A percentile compares a stretch with the other conserved stretches of the same genome.
phyloP scores from a whole-genome alignment of 768 basidiomycete genomes.

The Russula abietina region DNA sequence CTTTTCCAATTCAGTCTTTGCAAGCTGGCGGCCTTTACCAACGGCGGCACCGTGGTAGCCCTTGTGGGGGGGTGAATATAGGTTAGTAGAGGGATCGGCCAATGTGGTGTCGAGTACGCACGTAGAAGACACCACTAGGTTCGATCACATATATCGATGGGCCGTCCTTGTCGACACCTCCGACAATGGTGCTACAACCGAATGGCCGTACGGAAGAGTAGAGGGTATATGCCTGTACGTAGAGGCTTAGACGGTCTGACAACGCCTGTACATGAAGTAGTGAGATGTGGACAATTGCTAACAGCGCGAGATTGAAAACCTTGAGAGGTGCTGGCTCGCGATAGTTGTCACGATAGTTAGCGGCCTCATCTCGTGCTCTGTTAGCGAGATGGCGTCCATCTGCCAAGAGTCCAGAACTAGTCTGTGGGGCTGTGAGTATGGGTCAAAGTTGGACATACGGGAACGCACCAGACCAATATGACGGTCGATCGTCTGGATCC shows the following conservation, averaged over 20 bases:
- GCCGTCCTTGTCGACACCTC: conserved; percentile 80
- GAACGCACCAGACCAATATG: conserved; percentile 82
- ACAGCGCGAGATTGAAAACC: conserved; percentile 39
- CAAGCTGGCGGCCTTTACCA: conserved; percentile 95
- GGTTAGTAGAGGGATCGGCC: background rate
- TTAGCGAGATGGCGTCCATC: conserved; percentile 87
- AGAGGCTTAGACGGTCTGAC: conserved; percentile 77
- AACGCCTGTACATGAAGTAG: conserved; percentile 39
- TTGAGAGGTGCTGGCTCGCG: conserved; percentile 71
- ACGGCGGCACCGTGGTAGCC: conserved; percentile 96
- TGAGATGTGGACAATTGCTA: conserved; percentile 1
- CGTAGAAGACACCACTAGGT: conserved; percentile 89
- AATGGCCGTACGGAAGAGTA: conserved; percentile 98
- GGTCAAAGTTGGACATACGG: background rate
- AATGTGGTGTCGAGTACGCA: conserved; percentile 35
- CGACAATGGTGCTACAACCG: conserved; percentile 89
- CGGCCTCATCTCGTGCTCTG: conserved; percentile 78
- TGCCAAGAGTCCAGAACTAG: conserved; percentile 88
- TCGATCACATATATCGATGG: conserved; percentile 87
- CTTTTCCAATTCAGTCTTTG: conserved; percentile 98
- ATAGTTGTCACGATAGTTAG: conserved; percentile 66
- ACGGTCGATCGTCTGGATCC: conserved; percentile 89
- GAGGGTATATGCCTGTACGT: conserved; percentile 92
- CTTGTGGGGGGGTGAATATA: conserved; percentile 35
- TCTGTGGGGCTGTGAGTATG: conserved; percentile 42